Base-by-base conservation (phyloP, 2,329 filamentous ascomycete species). In the Plenodomus biglobosus region DNA sequence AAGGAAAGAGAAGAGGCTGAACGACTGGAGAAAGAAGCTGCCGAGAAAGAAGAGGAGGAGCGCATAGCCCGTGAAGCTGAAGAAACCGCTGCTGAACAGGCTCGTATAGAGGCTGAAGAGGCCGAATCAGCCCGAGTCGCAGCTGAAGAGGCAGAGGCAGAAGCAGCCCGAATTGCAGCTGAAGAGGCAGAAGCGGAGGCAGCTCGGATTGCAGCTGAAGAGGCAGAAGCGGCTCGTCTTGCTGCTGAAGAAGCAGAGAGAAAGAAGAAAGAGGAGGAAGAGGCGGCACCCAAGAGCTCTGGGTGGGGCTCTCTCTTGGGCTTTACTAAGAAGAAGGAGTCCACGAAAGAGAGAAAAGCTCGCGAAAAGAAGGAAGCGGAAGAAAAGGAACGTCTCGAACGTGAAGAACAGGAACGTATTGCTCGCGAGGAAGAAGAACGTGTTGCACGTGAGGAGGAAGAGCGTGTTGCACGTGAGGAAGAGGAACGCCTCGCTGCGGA, bases 281-380 rank as follows among this genome's bases (percentile, higher is more conserved):
- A 46, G 7, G 53, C 50, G 41, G 51, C 52, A 17, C 48, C 54
- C 52, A 65, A 72, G 65, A 71, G 66, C 61, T 52, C 56, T 24
- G 61, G 59, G 1, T 65, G 62, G 62, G 66, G 60, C 20, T 59
- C 56, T 27, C 53, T 62, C 17, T 62, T 52, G 53, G 56, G 58
- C 13, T 57, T 56, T 3, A 59, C 69, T 62, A 66, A 62, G 51
- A 78, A 80, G 55, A 73, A 68, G 35, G 66, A 69, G 43, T 56
- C 40, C 8, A 18, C 56, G 44, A 67, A 67, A 55, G 62, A 74
- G 52, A 65, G 59, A 42, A 54, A 45, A 35, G 62, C 61, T 18
- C 60, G 66, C 3, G 65, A 69, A 44, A 67, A 67, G 55, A 61
- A 74, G 51, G 38, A 61, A 59, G 70, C 77, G 60, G 18, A 55